A percentile compares a stretch with the other conserved stretches of the same genome.
phyloP scores from a whole-genome alignment of 768 basidiomycete genomes.

The Leccinum pellstonianum region DNA sequence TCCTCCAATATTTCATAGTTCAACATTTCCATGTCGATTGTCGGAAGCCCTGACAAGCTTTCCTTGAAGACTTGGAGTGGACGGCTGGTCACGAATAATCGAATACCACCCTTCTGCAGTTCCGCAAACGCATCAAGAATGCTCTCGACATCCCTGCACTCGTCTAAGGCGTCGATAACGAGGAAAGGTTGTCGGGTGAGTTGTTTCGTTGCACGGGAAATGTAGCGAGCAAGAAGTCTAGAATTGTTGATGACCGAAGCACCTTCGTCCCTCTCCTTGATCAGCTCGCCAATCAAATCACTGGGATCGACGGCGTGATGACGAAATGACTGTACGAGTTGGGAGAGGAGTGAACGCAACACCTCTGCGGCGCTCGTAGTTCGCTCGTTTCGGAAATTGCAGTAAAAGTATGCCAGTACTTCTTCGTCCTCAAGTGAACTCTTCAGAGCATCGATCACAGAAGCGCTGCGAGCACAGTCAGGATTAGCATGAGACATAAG shows the following conservation, averaged over 20 bases:
- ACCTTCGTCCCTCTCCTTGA: background rate
- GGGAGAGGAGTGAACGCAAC: slow-evolving; percentile 19
- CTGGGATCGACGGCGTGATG: background rate
- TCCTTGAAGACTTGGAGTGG: background rate
- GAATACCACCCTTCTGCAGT: background rate
- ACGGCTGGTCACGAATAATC: background rate
- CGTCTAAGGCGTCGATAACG: slow-evolving; percentile 10
- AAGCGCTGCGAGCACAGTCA: slow-evolving; percentile 9
- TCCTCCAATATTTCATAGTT: background rate
- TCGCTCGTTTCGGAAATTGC: slow-evolving; percentile 17
- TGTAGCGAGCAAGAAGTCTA: slow-evolving; percentile 1
- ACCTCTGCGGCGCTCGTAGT: slow-evolving; percentile 10
- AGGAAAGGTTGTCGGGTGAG: background rate
- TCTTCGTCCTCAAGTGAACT: background rate
- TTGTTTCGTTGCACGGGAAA: background rate
- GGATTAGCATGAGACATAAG: too few species aligned
- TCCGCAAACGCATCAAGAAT: background rate
- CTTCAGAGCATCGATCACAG: slow-evolving; percentile 12
- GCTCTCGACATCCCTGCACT: background rate
- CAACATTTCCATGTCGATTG: background rate
- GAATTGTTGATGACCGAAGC: background rate
- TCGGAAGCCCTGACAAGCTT: background rate
- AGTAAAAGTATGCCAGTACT: slow-evolving; percentile 17
- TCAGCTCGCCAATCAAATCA: slow-evolving; percentile 2
- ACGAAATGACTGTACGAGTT: slow-evolving; percentile 6